phyloP scores from a whole-genome alignment of 129 eudicot species.

The Centrapalus pauciflorus region DNA sequence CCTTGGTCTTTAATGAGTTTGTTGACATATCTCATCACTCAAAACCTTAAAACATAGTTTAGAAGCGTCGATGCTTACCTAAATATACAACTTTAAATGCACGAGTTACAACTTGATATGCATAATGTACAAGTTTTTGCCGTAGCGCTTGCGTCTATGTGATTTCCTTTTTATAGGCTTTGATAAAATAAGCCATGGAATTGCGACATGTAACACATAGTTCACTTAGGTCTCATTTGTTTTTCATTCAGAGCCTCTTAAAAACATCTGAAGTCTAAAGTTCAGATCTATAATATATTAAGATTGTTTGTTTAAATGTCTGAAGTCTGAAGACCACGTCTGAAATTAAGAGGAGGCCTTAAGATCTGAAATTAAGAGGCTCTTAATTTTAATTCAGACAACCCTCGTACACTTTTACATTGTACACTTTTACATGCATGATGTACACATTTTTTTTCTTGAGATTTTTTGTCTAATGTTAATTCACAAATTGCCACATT shows the following conservation, averaged over 20 bases:
- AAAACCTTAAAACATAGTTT: conserved; percentile 45
- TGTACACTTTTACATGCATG: not conserved
- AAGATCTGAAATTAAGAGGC: no score
- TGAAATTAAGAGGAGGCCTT: no score
- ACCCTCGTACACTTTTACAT: conserved; percentile 5
- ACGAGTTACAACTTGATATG: not conserved
- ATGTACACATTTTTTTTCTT: not conserved
- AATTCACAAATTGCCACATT: not conserved
- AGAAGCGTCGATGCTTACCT: conserved; percentile 31
- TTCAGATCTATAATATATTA: no score
- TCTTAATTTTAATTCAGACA: no score
- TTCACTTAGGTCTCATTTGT: no score
- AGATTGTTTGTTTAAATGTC: no score
- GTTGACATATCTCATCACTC: conserved; percentile 46
- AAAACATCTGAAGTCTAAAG: no score
- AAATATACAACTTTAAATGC: conserved; percentile 29
- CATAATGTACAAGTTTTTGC: conserved; percentile 7
- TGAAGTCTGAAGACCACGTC: no score
- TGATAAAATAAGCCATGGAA: no score
- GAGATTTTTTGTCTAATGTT: not conserved
- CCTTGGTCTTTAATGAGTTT: conserved; percentile 69
- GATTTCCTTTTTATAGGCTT: no score
- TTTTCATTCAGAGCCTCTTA: no score
- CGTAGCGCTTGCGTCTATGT: not conserved
- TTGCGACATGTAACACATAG: no score